Base-by-base conservation (phyloP, 2,329 filamentous ascomycete genomes). In the Cladorrhinum sp. region DNA sequence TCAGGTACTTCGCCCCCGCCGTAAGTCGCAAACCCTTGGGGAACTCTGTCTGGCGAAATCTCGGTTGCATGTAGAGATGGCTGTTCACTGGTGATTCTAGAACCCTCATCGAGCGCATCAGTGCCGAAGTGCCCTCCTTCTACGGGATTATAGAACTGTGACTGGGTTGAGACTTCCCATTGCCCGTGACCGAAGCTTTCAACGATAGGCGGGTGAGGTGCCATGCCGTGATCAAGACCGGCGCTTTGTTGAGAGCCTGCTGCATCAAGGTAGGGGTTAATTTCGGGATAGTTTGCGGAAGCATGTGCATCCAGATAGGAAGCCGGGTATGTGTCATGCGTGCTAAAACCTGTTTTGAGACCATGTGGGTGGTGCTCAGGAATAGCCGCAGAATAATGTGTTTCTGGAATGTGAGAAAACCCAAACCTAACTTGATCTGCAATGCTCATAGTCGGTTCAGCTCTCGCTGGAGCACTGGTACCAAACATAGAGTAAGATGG, bases 381-480 rank as follows among this genome's bases (percentile, higher is more conserved):
- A 3, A 49, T 32, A 16, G 25, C 50, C 23, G 58, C 23, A n/a
- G 60, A 22, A 9, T 53, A 57, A 16, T 59, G 45, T 23, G 57
- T 50, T 8, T 66, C 63, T 5, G 67, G 67, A 8, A 62, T 57
- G 51, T 70, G 70, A 6, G 69, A 67, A 55, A 71, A 72, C 3
- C 68, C 69, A 49, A 72, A 71, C 29, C 70, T 66, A 10, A 72
- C 70, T 48, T 69, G 69, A 23, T 71, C 68, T 23, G 64, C 66
- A 4, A 72, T 59, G 23, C 59, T 66, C 6, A 64, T 48, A 12
- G 53, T 32, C 18, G 60, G 57, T 9, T 64, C 63, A 2, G 59
- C 52, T 20, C 27, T 58, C 10, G 56, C 53, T 25, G 64, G 62
- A 8, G 54, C 50, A 12, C 38, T 50, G 1, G 59, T 60, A 9